A percentile compares a stretch with the other conserved stretches of the same genome.
Evolutionary conservation across 768 basidiomycete species (phyloP).

Genomic region (Serendipita sp.): DNA sequence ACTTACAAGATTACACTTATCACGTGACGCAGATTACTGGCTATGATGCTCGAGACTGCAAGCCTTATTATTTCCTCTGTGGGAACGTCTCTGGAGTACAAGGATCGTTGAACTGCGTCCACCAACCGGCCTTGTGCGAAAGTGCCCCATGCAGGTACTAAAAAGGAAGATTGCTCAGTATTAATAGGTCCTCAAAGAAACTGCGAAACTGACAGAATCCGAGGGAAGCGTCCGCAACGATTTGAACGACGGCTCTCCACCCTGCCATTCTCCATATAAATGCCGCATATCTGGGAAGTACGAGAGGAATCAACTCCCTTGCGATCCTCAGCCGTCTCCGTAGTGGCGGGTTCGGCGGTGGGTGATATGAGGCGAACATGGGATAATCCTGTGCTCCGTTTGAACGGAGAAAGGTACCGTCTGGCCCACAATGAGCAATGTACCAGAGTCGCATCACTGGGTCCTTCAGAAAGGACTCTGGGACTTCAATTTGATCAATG

Average conservation of each 20-base stretch:
- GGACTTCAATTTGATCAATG: neutral
- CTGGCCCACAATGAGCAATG: slow-evolving; percentile 1
- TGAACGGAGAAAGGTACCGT: neutral
- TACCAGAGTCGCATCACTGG: slow-evolving; percentile 1
- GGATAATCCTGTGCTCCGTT: neutral
- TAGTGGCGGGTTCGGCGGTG: neutral
- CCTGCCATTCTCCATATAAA: neutral
- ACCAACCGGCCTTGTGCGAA: neutral
- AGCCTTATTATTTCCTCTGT: neutral
- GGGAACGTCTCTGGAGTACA: neutral
- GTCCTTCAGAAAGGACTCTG: neutral
- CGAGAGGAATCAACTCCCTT: neutral
- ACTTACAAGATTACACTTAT: neutral
- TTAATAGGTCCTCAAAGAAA: no score
- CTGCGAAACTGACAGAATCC: neutral
- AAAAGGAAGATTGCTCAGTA: neutral
- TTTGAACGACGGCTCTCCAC: neutral
- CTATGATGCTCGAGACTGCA: neutral
- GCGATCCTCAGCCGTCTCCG: neutral
- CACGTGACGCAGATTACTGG: neutral
- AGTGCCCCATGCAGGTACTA: slow-evolving; percentile 3
- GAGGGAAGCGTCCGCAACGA: neutral
- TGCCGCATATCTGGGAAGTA: neutral
- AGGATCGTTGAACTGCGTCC: neutral
- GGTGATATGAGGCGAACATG: neutral